Evolutionary conservation across 225 moss, liverwort and hornwort species (phyloP).

Genomic region (Polytrichum formosum): DNA sequence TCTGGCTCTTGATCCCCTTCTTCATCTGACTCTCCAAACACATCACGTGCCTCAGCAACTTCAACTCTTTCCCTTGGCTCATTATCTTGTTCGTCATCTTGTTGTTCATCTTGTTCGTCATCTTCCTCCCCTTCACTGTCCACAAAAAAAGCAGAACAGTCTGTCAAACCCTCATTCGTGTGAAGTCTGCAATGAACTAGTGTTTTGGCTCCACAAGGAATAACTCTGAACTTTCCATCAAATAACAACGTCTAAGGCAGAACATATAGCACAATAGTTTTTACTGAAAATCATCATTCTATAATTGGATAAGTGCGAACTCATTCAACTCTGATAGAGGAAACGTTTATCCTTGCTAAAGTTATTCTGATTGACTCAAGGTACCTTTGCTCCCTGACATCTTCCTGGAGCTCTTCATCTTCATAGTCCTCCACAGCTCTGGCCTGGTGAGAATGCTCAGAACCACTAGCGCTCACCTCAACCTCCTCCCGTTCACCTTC

Average conservation of each 20-base stretch:
- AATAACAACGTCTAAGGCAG: too few species aligned
- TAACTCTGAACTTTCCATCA: too few species aligned
- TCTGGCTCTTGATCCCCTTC: constrained; percentile 68
- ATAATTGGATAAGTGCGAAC: too few species aligned
- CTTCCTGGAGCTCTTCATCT: constrained; percentile 76
- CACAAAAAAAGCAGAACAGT: constrained; percentile 15
- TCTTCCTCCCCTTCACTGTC: constrained; percentile 72
- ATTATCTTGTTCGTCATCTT: constrained; percentile 35
- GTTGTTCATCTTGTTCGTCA: constrained; percentile 52
- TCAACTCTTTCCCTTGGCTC: constrained; percentile 44
- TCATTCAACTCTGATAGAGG: too few species aligned
- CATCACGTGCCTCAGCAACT: constrained; percentile 80
- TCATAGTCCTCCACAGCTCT: constrained; percentile 63
- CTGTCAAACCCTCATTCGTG: background rate
- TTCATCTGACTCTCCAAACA: constrained; percentile 92
- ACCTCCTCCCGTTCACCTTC: constrained; percentile 77
- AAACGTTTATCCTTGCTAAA: too few species aligned
- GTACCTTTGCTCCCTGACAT: constrained; percentile 66
- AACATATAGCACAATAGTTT: too few species aligned
- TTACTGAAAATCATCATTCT: too few species aligned
- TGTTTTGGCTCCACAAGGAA: too few species aligned
- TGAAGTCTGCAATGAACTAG: background rate
- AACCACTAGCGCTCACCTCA: constrained; percentile 84
- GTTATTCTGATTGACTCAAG: too few species aligned
- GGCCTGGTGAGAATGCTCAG: constrained; percentile 69